Percentiles rank a stretch among this genome's conserved stretches.
Conservation (phyloP, 2,329 filamentous ascomycete genomes). For the Malbranchea cinnamomea region DNA sequence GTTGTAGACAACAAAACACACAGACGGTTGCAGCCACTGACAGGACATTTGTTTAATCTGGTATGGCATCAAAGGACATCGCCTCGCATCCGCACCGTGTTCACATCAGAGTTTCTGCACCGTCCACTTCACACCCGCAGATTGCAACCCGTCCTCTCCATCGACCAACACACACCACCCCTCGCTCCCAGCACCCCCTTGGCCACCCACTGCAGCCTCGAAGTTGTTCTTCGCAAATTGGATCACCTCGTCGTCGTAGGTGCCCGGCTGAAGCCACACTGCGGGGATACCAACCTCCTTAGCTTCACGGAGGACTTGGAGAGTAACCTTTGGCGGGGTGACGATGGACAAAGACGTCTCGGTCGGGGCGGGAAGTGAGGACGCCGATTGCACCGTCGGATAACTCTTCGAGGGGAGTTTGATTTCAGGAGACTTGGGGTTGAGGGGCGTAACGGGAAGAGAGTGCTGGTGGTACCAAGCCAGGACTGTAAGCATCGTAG, state of each 20-base stretch:
- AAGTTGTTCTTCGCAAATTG: slow-evolving; percentile 56
- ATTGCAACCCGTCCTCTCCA: slow-evolving; percentile 46
- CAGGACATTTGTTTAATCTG: slow-evolving; percentile 2
- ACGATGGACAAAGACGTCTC: slow-evolving; percentile 72
- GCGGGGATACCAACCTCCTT: slow-evolving; percentile 55
- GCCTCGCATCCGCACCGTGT: not conserved
- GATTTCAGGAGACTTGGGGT: slow-evolving; percentile 55
- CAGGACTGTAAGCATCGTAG: slow-evolving; percentile 46
- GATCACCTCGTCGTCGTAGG: slow-evolving; percentile 63
- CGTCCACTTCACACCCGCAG: slow-evolving; percentile 40
- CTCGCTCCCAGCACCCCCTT: slow-evolving; percentile 50
- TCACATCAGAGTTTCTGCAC: slow-evolving; percentile 24
- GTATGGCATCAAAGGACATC: slow-evolving; percentile 1
- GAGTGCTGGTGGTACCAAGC: slow-evolving; percentile 70
- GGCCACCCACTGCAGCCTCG: slow-evolving; percentile 50
- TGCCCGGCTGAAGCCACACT: slow-evolving; percentile 85
- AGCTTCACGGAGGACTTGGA: slow-evolving; percentile 61
- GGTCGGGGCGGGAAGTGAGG: slow-evolving; percentile 47
- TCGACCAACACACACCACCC: slow-evolving; percentile 85
- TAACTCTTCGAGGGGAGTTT: slow-evolving; percentile 44
- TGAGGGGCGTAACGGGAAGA: slow-evolving; percentile 69
- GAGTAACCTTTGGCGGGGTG: slow-evolving; percentile 67
- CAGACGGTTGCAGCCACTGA: no score
- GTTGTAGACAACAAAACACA: no score
- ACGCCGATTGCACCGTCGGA: slow-evolving; percentile 49